phyloP scores from a whole-genome alignment of 2,329 filamentous ascomycete genomes.

The Penicillium expansum region DNA sequence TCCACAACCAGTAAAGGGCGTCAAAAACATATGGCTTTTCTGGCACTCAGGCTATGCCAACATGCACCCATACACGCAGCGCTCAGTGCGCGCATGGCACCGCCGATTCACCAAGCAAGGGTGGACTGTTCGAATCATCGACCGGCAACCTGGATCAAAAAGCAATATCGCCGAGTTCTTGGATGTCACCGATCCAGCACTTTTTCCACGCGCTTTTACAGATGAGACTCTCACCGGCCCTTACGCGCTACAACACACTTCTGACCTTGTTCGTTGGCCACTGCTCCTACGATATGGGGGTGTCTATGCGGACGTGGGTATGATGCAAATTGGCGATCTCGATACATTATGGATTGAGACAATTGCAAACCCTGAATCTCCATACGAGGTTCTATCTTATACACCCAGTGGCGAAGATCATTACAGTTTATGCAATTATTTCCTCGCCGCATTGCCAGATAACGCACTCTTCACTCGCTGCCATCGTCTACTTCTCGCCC shows the following conservation, averaged over 20 bases:
- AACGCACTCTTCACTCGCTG: slow-evolving; percentile 50
- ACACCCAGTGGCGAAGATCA: slow-evolving; percentile 15
- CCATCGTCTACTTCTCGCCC: slow-evolving; percentile 51
- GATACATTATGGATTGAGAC: slow-evolving; percentile 54
- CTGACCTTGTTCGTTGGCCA: slow-evolving; percentile 58
- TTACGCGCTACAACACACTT: slow-evolving; percentile 55
- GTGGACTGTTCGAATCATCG: slow-evolving; percentile 55
- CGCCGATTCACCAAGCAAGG: slow-evolving; percentile 52
- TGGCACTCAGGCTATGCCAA: slow-evolving; percentile 53
- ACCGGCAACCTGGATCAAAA: slow-evolving; percentile 46
- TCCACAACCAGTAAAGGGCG: slow-evolving; percentile 34
- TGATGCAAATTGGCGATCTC: slow-evolving; percentile 58
- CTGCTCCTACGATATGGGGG: slow-evolving; percentile 58
- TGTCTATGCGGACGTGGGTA: slow-evolving; percentile 57
- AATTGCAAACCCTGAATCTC: slow-evolving; percentile 46
- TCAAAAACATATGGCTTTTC: slow-evolving; percentile 59
- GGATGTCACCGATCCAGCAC: slow-evolving; percentile 42
- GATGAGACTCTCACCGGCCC: slow-evolving; percentile 50
- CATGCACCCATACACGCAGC: slow-evolving; percentile 54
- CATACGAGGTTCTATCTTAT: slow-evolving; percentile 51
- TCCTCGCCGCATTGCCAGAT: slow-evolving; percentile 4
- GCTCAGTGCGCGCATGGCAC: slow-evolving; percentile 55
- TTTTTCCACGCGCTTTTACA: slow-evolving; percentile 52
- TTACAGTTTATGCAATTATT: slow-evolving; percentile 6
- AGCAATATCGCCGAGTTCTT: slow-evolving; percentile 52